These are phyloP conservation scores for Colletotrichum karsti DNA, from an alignment of 2,329 filamentous ascomycete species.

Conservation along the genomic window DNA sequence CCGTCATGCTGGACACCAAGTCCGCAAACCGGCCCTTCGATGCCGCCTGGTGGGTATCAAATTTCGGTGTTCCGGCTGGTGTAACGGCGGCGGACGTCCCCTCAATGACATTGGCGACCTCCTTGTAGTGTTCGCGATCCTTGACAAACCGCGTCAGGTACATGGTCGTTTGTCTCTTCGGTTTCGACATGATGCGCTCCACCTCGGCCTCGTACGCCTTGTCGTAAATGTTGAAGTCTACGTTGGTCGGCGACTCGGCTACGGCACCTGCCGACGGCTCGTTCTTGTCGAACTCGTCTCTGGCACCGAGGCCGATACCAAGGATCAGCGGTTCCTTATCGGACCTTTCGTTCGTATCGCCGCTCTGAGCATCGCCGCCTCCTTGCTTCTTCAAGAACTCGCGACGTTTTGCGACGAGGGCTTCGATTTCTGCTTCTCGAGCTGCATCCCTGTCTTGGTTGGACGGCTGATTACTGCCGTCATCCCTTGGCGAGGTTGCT, in stretches of 20 bases:
- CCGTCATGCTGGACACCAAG: slow-evolving; percentile 22
- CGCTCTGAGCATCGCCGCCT: slow-evolving; percentile 54
- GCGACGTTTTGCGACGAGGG: slow-evolving; percentile 56
- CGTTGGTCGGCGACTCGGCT: slow-evolving; percentile 84
- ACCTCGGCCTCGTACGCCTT: slow-evolving; percentile 86
- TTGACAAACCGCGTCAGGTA: slow-evolving; percentile 60
- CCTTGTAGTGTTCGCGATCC: slow-evolving; percentile 49
- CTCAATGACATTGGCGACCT: slow-evolving; percentile 46
- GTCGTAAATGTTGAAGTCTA: slow-evolving; percentile 90
- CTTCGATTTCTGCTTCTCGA: slow-evolving; percentile 57
- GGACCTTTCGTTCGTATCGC: slow-evolving; percentile 64
- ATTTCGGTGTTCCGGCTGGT: slow-evolving; percentile 30
- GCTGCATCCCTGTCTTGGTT: slow-evolving; percentile 42
- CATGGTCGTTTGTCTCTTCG: slow-evolving; percentile 50
- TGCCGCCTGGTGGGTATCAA: slow-evolving; percentile 1
- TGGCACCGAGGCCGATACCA: slow-evolving; percentile 76
- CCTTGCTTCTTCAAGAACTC: slow-evolving; percentile 44
- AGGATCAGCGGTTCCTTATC: slow-evolving; percentile 73
- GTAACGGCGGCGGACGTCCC: slow-evolving; percentile 28
- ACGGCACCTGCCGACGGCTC: slow-evolving; percentile 61
- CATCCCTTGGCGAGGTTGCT: not conserved
- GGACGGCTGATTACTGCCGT: slow-evolving; percentile 20
- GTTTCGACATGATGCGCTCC: slow-evolving; percentile 68
- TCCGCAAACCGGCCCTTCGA: slow-evolving; percentile 26
- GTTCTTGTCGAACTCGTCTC: slow-evolving; percentile 53